A percentile compares a stretch with the other conserved stretches of the same genome.
Conservation (phyloP, 352 stramenopile genomes). For the Pythium utonaiense region DNA sequence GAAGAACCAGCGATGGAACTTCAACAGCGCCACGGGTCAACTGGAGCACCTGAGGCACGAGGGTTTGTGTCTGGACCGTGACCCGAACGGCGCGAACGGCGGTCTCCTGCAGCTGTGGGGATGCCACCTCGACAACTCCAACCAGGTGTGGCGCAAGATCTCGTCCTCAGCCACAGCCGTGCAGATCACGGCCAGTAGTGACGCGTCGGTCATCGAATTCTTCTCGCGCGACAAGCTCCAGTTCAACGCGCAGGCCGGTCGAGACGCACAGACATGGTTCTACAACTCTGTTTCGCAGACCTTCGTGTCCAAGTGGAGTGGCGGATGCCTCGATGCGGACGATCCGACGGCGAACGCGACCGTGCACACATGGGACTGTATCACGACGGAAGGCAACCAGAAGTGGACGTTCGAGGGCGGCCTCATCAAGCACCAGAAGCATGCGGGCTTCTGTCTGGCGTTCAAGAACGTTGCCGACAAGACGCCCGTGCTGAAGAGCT, state of each 20-base stretch:
- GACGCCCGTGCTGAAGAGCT: slow-evolving; percentile 47
- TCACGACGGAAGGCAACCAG: slow-evolving; percentile 23
- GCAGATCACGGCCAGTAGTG: slow-evolving; percentile 3
- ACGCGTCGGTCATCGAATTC: slow-evolving; percentile 16
- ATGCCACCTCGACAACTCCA: slow-evolving; percentile 57
- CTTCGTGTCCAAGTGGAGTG: slow-evolving; percentile 19
- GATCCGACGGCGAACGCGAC: slow-evolving; percentile 5
- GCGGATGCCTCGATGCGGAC: slow-evolving; percentile 26
- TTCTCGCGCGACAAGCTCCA: not conserved
- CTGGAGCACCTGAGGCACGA: slow-evolving; percentile 46
- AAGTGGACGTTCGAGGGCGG: slow-evolving; percentile 25
- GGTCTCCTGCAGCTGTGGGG: slow-evolving; percentile 41
- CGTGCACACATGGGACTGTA: slow-evolving; percentile 26
- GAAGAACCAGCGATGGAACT: slow-evolving; percentile 60
- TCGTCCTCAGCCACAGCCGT: slow-evolving; percentile 12
- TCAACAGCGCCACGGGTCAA: slow-evolving; percentile 34
- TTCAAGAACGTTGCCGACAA: slow-evolving; percentile 42
- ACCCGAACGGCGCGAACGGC: slow-evolving; percentile 32
- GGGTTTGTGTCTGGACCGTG: slow-evolving; percentile 61
- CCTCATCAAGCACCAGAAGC: slow-evolving; percentile 11
- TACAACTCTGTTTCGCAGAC: slow-evolving; percentile 17
- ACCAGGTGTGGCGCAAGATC: slow-evolving; percentile 25
- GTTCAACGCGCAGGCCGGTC: no score
- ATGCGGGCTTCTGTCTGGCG: slow-evolving; percentile 42
- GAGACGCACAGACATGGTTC: slow-evolving; percentile 21